A percentile compares a stretch with the other conserved stretches of the same genome.
phyloP scores from a whole-genome alignment of 495 filamentous ascomycete genomes.

The Viridothelium virens region DNA sequence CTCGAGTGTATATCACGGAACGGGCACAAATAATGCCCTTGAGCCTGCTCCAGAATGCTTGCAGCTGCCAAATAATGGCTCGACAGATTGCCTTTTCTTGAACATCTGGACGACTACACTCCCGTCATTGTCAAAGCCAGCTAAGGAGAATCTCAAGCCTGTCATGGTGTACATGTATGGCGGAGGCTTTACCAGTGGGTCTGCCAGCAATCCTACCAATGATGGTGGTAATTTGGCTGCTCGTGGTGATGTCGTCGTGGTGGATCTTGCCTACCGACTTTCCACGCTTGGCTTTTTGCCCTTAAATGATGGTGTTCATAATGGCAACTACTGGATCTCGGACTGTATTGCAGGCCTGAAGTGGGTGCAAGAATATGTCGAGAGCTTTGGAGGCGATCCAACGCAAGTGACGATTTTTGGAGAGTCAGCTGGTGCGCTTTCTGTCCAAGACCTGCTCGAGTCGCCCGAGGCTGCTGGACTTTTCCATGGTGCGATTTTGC shows the following conservation, averaged over 20 bases:
- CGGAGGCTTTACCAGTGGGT: slow-evolving; percentile 33
- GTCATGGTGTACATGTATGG: slow-evolving; percentile 40
- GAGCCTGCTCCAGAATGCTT: slow-evolving; percentile 16
- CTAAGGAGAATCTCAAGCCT: slow-evolving; percentile 19
- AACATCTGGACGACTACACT: slow-evolving; percentile 40
- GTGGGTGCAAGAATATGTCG: slow-evolving; percentile 34
- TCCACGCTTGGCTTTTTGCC: slow-evolving; percentile 24
- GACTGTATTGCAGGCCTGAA: slow-evolving; percentile 27
- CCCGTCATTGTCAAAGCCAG: slow-evolving; percentile 26
- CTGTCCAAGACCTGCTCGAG: slow-evolving; percentile 21
- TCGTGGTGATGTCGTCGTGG: slow-evolving; percentile 41
- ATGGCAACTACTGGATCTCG: slow-evolving; percentile 27
- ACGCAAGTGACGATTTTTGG: slow-evolving; percentile 60
- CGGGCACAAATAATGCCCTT: slow-evolving; percentile 28
- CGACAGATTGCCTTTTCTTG: slow-evolving; percentile 38
- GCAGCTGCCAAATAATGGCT: slow-evolving; percentile 25
- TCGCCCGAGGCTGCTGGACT: slow-evolving; percentile 17
- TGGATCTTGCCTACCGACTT: slow-evolving; percentile 27
- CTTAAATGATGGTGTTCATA: slow-evolving; percentile 24
- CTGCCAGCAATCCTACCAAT: slow-evolving; percentile 34
- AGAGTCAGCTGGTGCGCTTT: slow-evolving; percentile 44
- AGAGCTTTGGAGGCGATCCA: slow-evolving; percentile 33
- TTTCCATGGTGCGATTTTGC: slow-evolving; percentile 24
- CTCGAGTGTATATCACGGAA: slow-evolving; percentile 27
- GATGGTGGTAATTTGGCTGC: slow-evolving; percentile 41